These are phyloP conservation scores for Lablab purpureus DNA, from an alignment of 306 rosid genomes.

Conservation along the genomic window DNA sequence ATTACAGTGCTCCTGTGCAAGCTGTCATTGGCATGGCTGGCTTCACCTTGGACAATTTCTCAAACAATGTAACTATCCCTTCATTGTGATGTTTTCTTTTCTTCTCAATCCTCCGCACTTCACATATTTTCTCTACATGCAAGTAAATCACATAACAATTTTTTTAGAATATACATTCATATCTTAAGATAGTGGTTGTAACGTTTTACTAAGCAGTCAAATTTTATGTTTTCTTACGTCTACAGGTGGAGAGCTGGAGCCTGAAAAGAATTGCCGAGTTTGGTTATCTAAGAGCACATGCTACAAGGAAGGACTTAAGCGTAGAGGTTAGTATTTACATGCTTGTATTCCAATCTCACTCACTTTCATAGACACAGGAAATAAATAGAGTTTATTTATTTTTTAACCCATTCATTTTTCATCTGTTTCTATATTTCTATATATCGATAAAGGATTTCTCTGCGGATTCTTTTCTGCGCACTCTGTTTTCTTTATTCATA, in stretches of 20 bases:
- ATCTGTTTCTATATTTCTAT: too few relatives aligned
- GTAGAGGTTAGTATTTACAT: neutral
- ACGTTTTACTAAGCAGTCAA: slow-evolving; percentile 2
- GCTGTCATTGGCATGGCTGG: slow-evolving; percentile 92
- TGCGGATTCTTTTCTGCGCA: neutral
- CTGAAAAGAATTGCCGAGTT: neutral
- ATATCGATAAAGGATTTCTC: neutral
- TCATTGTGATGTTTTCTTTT: slow-evolving; percentile 4
- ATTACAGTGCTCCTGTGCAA: slow-evolving; percentile 85
- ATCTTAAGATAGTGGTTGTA: neutral
- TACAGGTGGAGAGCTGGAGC: slow-evolving; percentile 70
- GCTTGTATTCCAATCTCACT: neutral
- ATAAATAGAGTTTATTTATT: neutral
- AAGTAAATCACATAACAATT: slow-evolving; percentile 10
- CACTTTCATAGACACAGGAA: neutral
- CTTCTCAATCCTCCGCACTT: slow-evolving; percentile 8
- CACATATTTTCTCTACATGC: neutral
- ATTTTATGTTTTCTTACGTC: slow-evolving; percentile 6
- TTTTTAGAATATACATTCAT: neutral
- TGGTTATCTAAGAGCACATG: slow-evolving; percentile 8
- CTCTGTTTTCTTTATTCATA: neutral
- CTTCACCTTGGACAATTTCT: slow-evolving; percentile 68
- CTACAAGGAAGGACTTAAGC: neutral
- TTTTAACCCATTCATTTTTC: neutral
- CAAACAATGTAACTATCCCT: slow-evolving; percentile 52